A percentile compares a stretch with the other conserved stretches of the same genome.
Evolutionary conservation across 1,139 yeast species (phyloP).

Genomic region (Protomyces macrosporus): DNA sequence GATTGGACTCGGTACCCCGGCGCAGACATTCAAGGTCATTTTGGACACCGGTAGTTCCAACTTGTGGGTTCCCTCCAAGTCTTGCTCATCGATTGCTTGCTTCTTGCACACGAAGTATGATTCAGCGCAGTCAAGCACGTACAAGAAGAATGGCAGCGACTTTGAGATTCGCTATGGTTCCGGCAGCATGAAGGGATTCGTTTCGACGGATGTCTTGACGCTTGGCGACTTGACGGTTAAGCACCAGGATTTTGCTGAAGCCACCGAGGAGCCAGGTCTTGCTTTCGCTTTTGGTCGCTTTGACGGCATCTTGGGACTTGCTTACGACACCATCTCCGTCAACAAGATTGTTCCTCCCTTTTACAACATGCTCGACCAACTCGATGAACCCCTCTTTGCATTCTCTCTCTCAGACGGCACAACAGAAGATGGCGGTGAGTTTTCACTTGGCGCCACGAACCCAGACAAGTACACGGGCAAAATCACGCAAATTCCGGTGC

Average conservation of each 20-base stretch:
- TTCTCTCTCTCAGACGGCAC: constrained; percentile 80
- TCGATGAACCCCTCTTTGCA: constrained; percentile 80
- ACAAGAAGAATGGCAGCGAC: constrained; percentile 76
- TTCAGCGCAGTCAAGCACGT: constrained; percentile 70
- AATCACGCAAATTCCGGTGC: constrained; percentile 89
- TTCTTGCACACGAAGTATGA: constrained; percentile 86
- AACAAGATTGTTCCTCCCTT: constrained; percentile 86
- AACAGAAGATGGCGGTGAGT: constrained; percentile 71
- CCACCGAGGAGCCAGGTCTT: constrained; percentile 93
- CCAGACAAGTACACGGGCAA: constrained; percentile 68
- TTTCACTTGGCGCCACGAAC: constrained; percentile 92
- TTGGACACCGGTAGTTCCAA: constrained; percentile 95
- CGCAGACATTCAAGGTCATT: constrained; percentile 75
- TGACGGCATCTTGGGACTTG: constrained; percentile 94
- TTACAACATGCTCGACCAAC: constrained; percentile 73
- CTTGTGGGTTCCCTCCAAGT: constrained; percentile 88
- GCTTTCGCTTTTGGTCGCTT: constrained; percentile 98
- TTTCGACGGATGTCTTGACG: constrained; percentile 73
- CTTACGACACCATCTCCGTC: constrained; percentile 84
- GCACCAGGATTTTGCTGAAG: constrained; percentile 90
- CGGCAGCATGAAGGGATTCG: constrained; percentile 85
- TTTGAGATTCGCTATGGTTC: constrained; percentile 87
- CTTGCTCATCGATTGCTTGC: constrained; percentile 91
- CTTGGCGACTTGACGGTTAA: constrained; percentile 82
- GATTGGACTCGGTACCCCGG: constrained; percentile 84